These are phyloP conservation scores for Apophysomyces ossiformis DNA, from an alignment of 371 early-diverging fungal genomes.

Conservation along the genomic window DNA sequence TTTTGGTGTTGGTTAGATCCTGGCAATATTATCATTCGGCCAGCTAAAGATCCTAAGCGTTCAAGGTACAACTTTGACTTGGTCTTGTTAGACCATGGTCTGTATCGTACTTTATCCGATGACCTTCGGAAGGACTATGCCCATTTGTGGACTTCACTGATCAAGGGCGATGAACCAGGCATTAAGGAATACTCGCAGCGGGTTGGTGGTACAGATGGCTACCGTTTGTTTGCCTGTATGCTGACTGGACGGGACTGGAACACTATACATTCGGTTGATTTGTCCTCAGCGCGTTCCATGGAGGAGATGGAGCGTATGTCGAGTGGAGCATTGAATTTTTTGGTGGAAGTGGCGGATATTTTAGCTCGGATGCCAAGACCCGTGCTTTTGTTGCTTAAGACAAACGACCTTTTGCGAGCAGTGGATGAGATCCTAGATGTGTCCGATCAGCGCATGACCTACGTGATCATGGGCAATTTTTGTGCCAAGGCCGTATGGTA, in stretches of 20 bases:
- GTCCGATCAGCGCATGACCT: slow-evolving; percentile 49
- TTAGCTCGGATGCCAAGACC: slow-evolving; percentile 82
- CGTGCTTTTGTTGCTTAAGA: slow-evolving; percentile 86
- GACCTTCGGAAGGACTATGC: slow-evolving; percentile 85
- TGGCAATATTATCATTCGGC: slow-evolving; percentile 76
- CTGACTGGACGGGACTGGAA: slow-evolving; percentile 90
- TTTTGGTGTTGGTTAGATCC: slow-evolving; percentile 46
- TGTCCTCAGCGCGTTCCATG: slow-evolving; percentile 41
- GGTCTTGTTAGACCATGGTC: slow-evolving; percentile 92
- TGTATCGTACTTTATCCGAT: slow-evolving; percentile 78
- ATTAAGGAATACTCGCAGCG: slow-evolving; percentile 63
- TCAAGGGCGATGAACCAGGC: slow-evolving; percentile 74
- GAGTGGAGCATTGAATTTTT: slow-evolving; percentile 50
- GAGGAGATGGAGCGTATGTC: slow-evolving; percentile 52
- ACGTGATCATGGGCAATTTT: slow-evolving; percentile 61
- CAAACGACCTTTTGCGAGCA: slow-evolving; percentile 84
- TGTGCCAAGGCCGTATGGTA: slow-evolving; percentile 62
- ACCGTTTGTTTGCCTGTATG: slow-evolving; percentile 84
- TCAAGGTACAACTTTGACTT: slow-evolving; percentile 82
- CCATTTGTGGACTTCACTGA: slow-evolving; percentile 84
- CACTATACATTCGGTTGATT: slow-evolving; percentile 46
- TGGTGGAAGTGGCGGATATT: slow-evolving; percentile 81
- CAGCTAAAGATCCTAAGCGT: slow-evolving; percentile 40
- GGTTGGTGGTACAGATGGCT: slow-evolving; percentile 76
- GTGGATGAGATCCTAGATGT: slow-evolving; percentile 56